These are phyloP conservation scores for Carex arenaria DNA, from an alignment of 202 grass and related monocot species.

Conservation along the genomic window DNA sequence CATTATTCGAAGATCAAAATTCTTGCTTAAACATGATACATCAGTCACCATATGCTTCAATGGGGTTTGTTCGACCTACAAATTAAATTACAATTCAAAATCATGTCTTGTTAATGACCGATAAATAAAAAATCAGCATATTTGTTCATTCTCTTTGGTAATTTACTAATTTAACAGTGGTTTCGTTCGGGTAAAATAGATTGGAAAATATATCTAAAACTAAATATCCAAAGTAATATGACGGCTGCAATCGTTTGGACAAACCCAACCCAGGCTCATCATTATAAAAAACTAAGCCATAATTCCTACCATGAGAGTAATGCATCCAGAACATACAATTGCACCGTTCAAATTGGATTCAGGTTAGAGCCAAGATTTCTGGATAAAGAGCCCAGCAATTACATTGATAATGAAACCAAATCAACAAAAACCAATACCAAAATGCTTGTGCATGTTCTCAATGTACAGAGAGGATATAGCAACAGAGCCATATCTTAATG, in stretches of 20 bases:
- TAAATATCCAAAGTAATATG: not conserved
- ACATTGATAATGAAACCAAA: too few relatives aligned
- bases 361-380: not conserved
- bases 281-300: not conserved
- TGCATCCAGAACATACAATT: not conserved
- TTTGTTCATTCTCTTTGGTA: not conserved
- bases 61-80: constrained; percentile 54
- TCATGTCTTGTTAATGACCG: not conserved
- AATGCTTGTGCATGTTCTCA: too few relatives aligned
- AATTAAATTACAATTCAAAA: constrained; percentile 17
- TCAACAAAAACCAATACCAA: too few relatives aligned
- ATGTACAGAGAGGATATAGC: too few relatives aligned
- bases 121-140: not conserved
- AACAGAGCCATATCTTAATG: too few relatives aligned
- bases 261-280: not conserved
- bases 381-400: too few relatives aligned
- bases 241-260: not conserved
- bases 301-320: not conserved
- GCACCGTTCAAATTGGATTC: not conserved
- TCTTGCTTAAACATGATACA: constrained; percentile 54
- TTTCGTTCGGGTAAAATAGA: not conserved
- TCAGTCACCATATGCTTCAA: constrained; percentile 56
- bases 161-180: not conserved
- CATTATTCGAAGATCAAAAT: constrained; percentile 70
- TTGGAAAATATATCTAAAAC: not conserved